These are phyloP conservation scores for Aspergillus sclerotialis DNA, from an alignment of 2,329 filamentous ascomycete genomes.

Conservation along the genomic window DNA sequence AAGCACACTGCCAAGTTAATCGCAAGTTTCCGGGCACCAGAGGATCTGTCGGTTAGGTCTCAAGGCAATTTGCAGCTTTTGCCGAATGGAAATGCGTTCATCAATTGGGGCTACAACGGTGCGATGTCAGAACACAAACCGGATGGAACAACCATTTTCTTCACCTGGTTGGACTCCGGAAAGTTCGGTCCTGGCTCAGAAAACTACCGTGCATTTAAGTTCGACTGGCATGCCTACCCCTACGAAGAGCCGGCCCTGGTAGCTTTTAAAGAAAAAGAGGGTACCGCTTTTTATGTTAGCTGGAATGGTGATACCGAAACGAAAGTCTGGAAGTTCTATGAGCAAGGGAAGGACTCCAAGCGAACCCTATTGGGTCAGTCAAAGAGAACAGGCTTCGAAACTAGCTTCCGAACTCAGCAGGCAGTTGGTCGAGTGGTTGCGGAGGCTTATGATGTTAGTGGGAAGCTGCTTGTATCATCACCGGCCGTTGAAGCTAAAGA, in stretches of 20 bases:
- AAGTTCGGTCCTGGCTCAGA: constrained; percentile 26
- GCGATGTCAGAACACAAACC: constrained; percentile 30
- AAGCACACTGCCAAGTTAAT: constrained; percentile 39
- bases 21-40: constrained; percentile 44
- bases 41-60: constrained; percentile 44
- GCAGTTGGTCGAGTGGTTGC: not conserved
- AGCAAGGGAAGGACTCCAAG: not conserved
- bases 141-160: constrained; percentile 30
- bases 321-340: constrained; percentile 7
- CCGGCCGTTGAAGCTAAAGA: not conserved
- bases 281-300: constrained; percentile 6
- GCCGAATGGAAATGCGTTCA: constrained; percentile 46
- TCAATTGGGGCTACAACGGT: constrained; percentile 51
- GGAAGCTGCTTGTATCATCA: not conserved
- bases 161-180: constrained; percentile 40
- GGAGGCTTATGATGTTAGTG: not conserved
- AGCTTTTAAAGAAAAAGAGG: constrained; percentile 5
- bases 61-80: constrained; percentile 51
- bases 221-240: constrained; percentile 31
- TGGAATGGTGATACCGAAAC: constrained; percentile 10
- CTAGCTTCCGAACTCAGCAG: not conserved
- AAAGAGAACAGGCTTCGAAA: not conserved
- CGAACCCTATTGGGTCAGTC: not conserved
- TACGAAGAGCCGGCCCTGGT: constrained; percentile 20
- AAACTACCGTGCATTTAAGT: constrained; percentile 32